phyloP scores from a whole-genome alignment of 2,329 filamentous ascomycete genomes.

The Ophiostoma pallidulum region DNA sequence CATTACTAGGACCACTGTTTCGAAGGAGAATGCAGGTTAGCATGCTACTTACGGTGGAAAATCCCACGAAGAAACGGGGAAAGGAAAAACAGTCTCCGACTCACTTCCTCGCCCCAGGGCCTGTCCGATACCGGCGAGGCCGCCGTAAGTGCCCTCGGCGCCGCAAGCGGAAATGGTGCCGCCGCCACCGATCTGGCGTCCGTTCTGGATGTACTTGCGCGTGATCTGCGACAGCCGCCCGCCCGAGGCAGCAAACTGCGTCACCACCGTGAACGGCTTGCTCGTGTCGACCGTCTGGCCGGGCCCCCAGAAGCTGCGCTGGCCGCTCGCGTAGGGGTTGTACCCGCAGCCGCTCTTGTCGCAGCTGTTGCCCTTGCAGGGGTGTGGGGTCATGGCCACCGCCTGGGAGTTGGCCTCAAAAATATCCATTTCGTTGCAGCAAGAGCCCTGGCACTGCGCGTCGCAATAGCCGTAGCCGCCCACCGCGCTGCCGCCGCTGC shows the following conservation, averaged over 20 bases:
- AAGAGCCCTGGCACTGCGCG: slow-evolving; percentile 36
- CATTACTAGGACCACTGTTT: slow-evolving; percentile 39
- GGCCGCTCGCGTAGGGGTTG: slow-evolving; percentile 26
- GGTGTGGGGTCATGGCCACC: slow-evolving; percentile 30
- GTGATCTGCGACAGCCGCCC: slow-evolving; percentile 17
- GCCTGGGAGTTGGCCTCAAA: slow-evolving; percentile 33
- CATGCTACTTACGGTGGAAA: too few relatives aligned
- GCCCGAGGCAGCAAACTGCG: slow-evolving; percentile 31
- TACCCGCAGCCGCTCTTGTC: slow-evolving; percentile 27
- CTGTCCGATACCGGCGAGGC: slow-evolving; percentile 19
- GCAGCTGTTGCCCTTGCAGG: slow-evolving; percentile 29
- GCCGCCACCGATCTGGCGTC: slow-evolving; percentile 17
- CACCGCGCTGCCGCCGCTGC: slow-evolving; percentile 45
- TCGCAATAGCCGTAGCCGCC: slow-evolving; percentile 19
- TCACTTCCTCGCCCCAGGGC: slow-evolving; percentile 10
- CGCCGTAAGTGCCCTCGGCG: slow-evolving; percentile 28
- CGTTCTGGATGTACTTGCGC: slow-evolving; percentile 23
- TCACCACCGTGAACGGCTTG: slow-evolving; percentile 27
- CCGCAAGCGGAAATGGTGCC: slow-evolving; percentile 9
- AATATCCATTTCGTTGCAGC: slow-evolving; percentile 37
- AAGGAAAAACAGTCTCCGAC: too few relatives aligned
- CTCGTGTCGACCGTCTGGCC: slow-evolving; percentile 36
- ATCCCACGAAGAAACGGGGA: slow-evolving; percentile 29
- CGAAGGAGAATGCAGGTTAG: too few relatives aligned
- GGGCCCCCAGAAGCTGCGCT: slow-evolving; percentile 21